A percentile compares a stretch with the other conserved stretches of the same genome.
Evolutionary conservation across 2,329 filamentous ascomycete species (phyloP).

Genomic region (Tolypocladium ophioglossoides): DNA sequence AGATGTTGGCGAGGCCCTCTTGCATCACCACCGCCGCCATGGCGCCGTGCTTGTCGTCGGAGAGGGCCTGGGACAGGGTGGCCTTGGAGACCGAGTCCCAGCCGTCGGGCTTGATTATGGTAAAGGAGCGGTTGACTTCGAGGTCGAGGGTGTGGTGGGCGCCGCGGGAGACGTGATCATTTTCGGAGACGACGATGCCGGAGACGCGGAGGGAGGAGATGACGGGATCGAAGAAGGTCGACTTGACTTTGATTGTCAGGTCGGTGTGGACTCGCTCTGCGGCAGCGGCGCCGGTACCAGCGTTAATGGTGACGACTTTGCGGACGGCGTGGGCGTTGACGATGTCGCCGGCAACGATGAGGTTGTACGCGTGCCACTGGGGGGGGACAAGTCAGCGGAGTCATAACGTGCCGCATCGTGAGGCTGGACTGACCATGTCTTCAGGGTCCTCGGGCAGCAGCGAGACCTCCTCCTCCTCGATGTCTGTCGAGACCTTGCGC

Average conservation of each 20-base stretch:
- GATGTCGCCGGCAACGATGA: constrained; percentile 42
- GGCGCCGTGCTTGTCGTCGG: constrained; percentile 69
- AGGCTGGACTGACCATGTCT: constrained; percentile 28
- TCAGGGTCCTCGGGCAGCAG: constrained; percentile 34
- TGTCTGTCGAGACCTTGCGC: constrained; percentile 24
- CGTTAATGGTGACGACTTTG: constrained; percentile 40
- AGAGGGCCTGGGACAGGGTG: constrained; percentile 67
- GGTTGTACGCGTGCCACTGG: constrained; percentile 51
- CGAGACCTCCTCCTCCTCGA: constrained; percentile 29
- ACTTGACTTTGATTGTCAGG: constrained; percentile 45
- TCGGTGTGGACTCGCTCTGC: constrained; percentile 46
- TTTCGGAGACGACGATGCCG: constrained; percentile 42
- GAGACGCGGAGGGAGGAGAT: constrained; percentile 46
- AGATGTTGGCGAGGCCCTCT: constrained; percentile 75
- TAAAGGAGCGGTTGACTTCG: constrained; percentile 80
- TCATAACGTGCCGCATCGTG: background rate
- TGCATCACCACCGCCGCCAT: constrained; percentile 90
- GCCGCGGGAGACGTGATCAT: constrained; percentile 39
- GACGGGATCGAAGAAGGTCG: constrained; percentile 47
- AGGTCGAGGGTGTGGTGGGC: constrained; percentile 61
- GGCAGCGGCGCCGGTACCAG: constrained; percentile 35
- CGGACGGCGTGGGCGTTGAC: constrained; percentile 45
- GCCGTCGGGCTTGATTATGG: constrained; percentile 67
- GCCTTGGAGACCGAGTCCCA: constrained; percentile 87
- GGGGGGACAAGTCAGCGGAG: constrained; percentile 2